These are phyloP conservation scores for Tricholomella constricta DNA, from an alignment of 768 basidiomycete species.

Conservation along the genomic window DNA sequence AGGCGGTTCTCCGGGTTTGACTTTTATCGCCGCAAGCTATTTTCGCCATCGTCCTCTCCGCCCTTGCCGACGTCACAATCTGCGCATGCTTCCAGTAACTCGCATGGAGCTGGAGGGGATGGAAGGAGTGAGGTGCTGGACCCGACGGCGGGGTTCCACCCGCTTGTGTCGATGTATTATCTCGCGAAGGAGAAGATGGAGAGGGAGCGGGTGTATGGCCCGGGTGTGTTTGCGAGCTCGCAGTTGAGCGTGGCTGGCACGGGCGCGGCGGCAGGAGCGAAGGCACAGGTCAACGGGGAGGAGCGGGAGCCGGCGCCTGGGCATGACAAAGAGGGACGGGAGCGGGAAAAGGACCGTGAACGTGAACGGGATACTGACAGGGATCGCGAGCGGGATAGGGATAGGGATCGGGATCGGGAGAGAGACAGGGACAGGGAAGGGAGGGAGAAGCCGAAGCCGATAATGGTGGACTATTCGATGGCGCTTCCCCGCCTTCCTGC, in stretches of 20 bases:
- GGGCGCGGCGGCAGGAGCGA: slow-evolving; percentile 8
- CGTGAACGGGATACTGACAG: too few species aligned
- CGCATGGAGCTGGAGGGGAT: not conserved
- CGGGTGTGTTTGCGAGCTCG: slow-evolving; percentile 91
- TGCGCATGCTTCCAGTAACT: slow-evolving; percentile 48
- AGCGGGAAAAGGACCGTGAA: not conserved
- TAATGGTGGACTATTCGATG: slow-evolving; percentile 74
- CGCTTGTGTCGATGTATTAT: slow-evolving; percentile 94
- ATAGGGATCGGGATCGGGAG: too few species aligned
- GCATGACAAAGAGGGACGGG: slow-evolving; percentile 7
- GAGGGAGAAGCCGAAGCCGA: not conserved
- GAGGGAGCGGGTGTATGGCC: slow-evolving; percentile 90
- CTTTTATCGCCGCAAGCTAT: slow-evolving; percentile 89
- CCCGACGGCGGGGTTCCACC: slow-evolving; percentile 92
- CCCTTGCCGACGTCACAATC: slow-evolving; percentile 50
- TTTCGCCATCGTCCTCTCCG: slow-evolving; percentile 59
- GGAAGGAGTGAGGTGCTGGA: slow-evolving; percentile 54
- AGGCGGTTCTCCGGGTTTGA: slow-evolving; percentile 96
- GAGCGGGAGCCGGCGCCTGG: not conserved
- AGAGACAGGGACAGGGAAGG: not conserved
- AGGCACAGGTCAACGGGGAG: not conserved
- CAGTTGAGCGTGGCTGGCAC: slow-evolving; percentile 63
- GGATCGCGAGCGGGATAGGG: too few species aligned
- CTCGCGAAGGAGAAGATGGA: slow-evolving; percentile 95
- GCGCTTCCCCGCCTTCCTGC: slow-evolving; percentile 78